Conservation (phyloP, 164 flowering plant genomes). For the Berberis vulgaris region DNA sequence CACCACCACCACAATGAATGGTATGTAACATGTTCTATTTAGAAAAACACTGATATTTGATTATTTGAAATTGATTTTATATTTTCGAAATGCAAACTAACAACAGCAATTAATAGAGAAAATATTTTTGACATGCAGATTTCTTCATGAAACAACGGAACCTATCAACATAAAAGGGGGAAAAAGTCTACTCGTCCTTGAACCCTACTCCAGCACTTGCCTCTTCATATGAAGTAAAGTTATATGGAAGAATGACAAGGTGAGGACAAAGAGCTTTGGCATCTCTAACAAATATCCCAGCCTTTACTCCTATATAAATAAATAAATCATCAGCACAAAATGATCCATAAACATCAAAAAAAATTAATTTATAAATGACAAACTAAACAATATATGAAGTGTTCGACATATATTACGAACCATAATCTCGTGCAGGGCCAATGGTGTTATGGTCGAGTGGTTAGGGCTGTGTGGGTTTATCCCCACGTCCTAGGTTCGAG, state of each 20-base stretch:
- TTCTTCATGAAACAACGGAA: background rate
- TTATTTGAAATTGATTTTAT: no score
- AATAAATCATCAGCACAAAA: background rate
- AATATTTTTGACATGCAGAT: no score
- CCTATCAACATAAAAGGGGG: background rate
- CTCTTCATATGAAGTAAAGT: conserved; percentile 89
- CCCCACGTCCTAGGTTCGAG: no score
- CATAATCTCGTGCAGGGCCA: conserved; percentile 84
- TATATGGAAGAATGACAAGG: conserved; percentile 76
- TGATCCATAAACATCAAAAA: background rate
- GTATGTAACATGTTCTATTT: no score
- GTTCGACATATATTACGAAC: conserved; percentile 17
- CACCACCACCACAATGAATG: no score
- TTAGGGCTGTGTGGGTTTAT: no score
- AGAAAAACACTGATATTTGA: no score
- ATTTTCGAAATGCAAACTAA: no score
- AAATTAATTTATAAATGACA: conserved; percentile 3
- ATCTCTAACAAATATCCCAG: conserved; percentile 94
- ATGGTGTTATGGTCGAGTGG: no score
- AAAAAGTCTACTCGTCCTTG: background rate
- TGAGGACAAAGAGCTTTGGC: conserved; percentile 92
- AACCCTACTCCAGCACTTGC: conserved; percentile 22
- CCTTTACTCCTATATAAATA: conserved; percentile 52
- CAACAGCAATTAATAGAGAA: no score
- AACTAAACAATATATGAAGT: no score